phyloP scores from a whole-genome alignment of 2,329 filamentous ascomycete genomes.

The Balansia obtecta region DNA sequence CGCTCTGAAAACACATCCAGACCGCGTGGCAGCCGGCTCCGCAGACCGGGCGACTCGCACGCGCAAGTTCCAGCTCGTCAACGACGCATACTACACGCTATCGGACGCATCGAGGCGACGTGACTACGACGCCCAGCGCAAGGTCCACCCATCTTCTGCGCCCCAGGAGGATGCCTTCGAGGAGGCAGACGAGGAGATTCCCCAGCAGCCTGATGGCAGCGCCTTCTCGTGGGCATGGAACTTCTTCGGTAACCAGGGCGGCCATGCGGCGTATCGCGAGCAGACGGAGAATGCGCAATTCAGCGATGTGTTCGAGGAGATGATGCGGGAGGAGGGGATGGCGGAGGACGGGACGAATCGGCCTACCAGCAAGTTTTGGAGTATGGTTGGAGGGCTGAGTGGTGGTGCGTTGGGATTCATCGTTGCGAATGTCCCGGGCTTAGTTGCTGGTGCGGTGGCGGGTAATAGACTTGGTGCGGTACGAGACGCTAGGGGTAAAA shows the following conservation, averaged over 20 bases:
- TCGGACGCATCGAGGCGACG: conserved; percentile 64
- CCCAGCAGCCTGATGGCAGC: conserved; percentile 29
- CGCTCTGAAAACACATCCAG: conserved; percentile 85
- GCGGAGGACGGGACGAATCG: conserved; percentile 52
- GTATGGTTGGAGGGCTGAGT: conserved; percentile 69
- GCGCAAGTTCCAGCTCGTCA: conserved; percentile 80
- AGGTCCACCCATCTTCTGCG: conserved; percentile 16
- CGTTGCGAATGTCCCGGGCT: conserved; percentile 79
- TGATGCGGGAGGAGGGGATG: conserved; percentile 79
- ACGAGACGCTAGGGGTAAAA: conserved; percentile 84
- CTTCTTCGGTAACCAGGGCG: conserved; percentile 34
- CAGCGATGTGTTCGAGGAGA: conserved; percentile 75
- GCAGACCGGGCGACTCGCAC: conserved; percentile 74
- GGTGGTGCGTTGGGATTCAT: conserved; percentile 92
- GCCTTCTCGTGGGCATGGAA: conserved; percentile 71
- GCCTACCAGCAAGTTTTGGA: conserved; percentile 71
- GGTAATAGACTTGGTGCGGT: conserved; percentile 87
- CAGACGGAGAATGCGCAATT: conserved; percentile 69
- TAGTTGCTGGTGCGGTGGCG: conserved; percentile 80
- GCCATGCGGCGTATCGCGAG: conserved; percentile 25
- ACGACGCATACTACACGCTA: conserved; percentile 86
- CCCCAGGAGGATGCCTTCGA: conserved; percentile 30
- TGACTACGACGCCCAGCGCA: conserved; percentile 67
- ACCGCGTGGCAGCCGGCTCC: conserved; percentile 73
- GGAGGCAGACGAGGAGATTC: conserved; percentile 29